Percentiles rank a stretch among this genome's conserved stretches.
Evolutionary conservation across 768 basidiomycete genomes (phyloP).

Genomic region (Austroboletus festivus): DNA sequence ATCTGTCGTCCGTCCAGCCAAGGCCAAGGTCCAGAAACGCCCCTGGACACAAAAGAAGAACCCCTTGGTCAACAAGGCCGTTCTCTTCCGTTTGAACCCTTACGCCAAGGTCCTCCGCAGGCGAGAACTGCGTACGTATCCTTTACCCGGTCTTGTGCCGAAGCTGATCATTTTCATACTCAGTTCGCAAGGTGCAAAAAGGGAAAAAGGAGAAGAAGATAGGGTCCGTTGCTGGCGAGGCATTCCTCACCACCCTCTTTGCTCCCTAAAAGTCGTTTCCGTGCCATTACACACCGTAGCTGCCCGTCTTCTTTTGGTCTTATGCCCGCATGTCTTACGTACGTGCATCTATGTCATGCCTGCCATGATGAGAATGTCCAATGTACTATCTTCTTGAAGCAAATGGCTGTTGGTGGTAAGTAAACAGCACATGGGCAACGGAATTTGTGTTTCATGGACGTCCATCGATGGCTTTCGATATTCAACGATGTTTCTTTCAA

Average conservation of each 20-base stretch:
- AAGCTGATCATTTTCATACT: constrained; percentile 7
- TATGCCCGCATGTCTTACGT: constrained; percentile 11
- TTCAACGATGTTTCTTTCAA: too few species aligned
- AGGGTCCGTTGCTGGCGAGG: constrained; percentile 70
- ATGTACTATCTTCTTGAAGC: too few species aligned
- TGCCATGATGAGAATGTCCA: too few species aligned
- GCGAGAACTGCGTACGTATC: constrained; percentile 80
- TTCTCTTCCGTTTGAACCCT: constrained; percentile 97
- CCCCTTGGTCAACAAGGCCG: constrained; percentile 88
- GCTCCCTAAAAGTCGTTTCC: constrained; percentile 62
- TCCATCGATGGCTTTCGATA: too few species aligned
- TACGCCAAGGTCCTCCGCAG: constrained; percentile 93
- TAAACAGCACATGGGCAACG: too few species aligned
- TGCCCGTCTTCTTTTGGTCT: not conserved
- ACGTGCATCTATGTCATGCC: constrained; percentile 15
- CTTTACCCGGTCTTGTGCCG: not conserved
- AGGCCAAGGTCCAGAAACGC: constrained; percentile 81
- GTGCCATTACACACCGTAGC: not conserved
- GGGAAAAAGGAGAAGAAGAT: constrained; percentile 56
- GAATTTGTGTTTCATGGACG: too few species aligned
- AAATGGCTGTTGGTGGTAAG: too few species aligned
- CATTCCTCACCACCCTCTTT: constrained; percentile 81
- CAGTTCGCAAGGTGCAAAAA: constrained; percentile 74
- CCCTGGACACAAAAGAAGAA: constrained; percentile 99
- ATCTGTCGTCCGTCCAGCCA: constrained; percentile 89